These are phyloP conservation scores for Catharanthus roseus DNA, from an alignment of 257 asterid genomes.

Conservation along the genomic window DNA sequence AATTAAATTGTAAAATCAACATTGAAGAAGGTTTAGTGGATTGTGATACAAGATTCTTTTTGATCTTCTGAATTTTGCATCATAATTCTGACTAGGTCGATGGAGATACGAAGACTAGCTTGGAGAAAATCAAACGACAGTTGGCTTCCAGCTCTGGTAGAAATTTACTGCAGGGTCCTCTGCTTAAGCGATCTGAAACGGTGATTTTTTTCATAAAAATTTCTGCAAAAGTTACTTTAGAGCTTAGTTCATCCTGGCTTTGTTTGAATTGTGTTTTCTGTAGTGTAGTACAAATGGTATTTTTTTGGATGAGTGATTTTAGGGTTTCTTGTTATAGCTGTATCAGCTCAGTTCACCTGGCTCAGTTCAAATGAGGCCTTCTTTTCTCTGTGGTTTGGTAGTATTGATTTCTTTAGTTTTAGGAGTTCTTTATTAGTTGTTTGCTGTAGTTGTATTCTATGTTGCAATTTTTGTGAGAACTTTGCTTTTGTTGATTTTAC, in stretches of 20 bases:
- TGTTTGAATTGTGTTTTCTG: background rate
- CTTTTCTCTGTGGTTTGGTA: background rate
- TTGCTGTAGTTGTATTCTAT: background rate
- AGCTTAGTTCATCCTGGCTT: background rate
- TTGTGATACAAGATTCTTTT: background rate
- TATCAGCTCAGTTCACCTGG: background rate
- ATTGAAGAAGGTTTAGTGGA: background rate
- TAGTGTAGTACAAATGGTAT: background rate
- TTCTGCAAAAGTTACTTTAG: background rate
- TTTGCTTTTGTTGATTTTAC: background rate
- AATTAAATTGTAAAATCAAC: conserved; percentile 3
- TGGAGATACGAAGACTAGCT: conserved; percentile 75
- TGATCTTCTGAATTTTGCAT: background rate
- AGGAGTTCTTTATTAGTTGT: background rate
- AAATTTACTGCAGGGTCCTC: conserved; percentile 90
- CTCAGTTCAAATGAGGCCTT: background rate
- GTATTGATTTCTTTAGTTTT: background rate
- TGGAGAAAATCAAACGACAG: conserved; percentile 98
- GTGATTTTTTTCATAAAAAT: conserved; percentile 22
- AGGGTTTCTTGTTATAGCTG: background rate
- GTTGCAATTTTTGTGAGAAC: too few species aligned
- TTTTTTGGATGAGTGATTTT: background rate
- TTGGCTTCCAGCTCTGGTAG: conserved; percentile 92
- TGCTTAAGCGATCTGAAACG: conserved; percentile 98
- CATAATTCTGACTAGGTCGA: conserved; percentile 44